Base-by-base conservation (phyloP, 345 rosid species). In the Combretum micranthum region DNA sequence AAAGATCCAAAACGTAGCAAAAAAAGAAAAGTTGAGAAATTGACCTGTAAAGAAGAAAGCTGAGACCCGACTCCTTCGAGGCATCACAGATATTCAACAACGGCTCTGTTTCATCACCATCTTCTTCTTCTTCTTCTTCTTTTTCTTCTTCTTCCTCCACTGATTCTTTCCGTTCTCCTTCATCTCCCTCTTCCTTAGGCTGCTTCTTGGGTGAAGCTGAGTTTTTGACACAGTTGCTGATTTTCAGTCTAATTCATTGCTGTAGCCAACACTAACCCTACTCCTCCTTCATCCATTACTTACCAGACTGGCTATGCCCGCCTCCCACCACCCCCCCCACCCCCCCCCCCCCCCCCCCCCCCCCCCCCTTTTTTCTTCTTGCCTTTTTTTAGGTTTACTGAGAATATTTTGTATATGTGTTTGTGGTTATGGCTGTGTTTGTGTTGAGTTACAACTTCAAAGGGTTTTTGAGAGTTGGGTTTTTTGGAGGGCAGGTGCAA, bases 241-340 rank as follows among this genome's bases (percentile, higher is more conserved):
- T 77, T 61, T 84, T 84, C 57, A 84, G 63, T 32, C 95, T 78
- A 11, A 90, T 90, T 90, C 15, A 76, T 77, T 44, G 93, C 97
- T 72, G 75, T 85, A 20, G 93, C 86, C 69, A 90, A 53, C 22
- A 80, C 88, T 21, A 82, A 62, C 49, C 85, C 84, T 25, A 88
- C 78, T n/a, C 90, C 81, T 63, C 78, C 90, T 59, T 84, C 92
- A 56, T 83, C 93, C 85, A 80, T 74, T 63, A 60, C 75, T 63
- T 32, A 32, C 39, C 39, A 32, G 39, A 4, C 9, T 32, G 39
- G 39, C 39, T 32, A 32, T n/a, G n/a, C n/a, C n/a, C 55, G 4
- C 13, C n/a, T n/a, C n/a, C n/a, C n/a, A n/a, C 67, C 72, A 13
- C 43, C 20, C 21, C 19, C 52, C 46, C 26, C 50, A 21, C 17